These are phyloP conservation scores for Aristolochia californica DNA, from an alignment of 164 flowering plant genomes.

Conservation along the genomic window DNA sequence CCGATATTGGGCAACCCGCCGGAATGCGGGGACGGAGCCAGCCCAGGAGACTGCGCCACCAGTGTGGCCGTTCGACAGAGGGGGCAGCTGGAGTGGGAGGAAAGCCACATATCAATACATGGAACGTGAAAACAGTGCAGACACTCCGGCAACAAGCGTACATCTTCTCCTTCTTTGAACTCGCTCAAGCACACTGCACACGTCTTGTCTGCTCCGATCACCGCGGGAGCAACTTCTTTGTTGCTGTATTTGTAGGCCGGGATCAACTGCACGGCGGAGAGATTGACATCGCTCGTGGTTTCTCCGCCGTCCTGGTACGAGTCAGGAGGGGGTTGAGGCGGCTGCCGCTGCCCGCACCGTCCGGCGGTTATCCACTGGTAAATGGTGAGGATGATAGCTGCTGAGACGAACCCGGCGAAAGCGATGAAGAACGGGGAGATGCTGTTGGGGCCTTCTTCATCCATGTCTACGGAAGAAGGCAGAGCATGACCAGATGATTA, in stretches of 20 bases:
- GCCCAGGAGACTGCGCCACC: not conserved
- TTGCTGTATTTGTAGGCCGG: conserved; percentile 16
- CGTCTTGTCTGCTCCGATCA: conserved; percentile 23
- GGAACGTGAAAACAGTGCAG: conserved; percentile 46
- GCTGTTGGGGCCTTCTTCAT: not conserved
- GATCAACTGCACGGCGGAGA: conserved; percentile 1
- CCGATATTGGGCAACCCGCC: too few relatives aligned
- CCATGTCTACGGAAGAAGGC: too few relatives aligned
- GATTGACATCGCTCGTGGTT: not conserved
- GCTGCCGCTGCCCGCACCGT: conserved; percentile 8
- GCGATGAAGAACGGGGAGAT: conserved; percentile 7
- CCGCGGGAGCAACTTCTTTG: conserved; percentile 7
- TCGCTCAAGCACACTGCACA: conserved; percentile 66
- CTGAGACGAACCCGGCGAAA: not conserved
- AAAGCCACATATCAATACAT: conserved; percentile 78
- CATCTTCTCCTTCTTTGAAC: conserved; percentile 39
- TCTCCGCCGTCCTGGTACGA: too few relatives aligned
- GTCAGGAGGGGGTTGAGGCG: not conserved
- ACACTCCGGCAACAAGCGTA: conserved; percentile 46
- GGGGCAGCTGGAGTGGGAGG: conserved; percentile 64
- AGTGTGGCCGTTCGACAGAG: conserved; percentile 39
- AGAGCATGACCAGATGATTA: too few relatives aligned
- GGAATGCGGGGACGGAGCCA: too few relatives aligned
- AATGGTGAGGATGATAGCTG: conserved; percentile 1
- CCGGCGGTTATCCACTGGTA: conserved; percentile 5